Evolutionary conservation across 73 alveolate species (phyloP).

Genomic region (Paramecium caudatum): DNA sequence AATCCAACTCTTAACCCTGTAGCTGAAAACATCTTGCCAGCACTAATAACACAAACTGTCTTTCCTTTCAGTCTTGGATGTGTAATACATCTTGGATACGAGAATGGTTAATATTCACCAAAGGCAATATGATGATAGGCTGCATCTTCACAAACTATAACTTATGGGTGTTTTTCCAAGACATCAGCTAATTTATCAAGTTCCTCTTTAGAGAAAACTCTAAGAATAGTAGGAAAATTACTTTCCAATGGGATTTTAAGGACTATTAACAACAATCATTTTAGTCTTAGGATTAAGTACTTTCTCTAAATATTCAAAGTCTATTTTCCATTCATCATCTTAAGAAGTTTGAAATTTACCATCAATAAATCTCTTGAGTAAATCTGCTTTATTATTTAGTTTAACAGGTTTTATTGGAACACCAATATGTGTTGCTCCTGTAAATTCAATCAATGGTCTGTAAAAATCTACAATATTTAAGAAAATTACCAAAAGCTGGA

Average conservation of each 20-base stretch:
- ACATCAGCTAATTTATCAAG: slow-evolving; percentile 82
- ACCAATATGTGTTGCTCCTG: slow-evolving; percentile 65
- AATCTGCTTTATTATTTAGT: slow-evolving; percentile 18
- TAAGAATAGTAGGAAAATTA: neutral
- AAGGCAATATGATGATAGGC: slow-evolving; percentile 88
- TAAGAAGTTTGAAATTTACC: neutral
- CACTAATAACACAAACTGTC: slow-evolving; percentile 85
- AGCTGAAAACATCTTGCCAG: slow-evolving; percentile 90
- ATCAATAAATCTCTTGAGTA: slow-evolving; percentile 52
- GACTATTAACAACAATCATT: slow-evolving; percentile 84
- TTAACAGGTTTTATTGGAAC: slow-evolving; percentile 67
- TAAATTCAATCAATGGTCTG: slow-evolving; percentile 68
- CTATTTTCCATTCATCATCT: slow-evolving; percentile 79
- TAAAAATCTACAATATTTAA: slow-evolving; percentile 65
- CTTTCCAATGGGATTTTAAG: slow-evolving; percentile 95
- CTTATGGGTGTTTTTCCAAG: slow-evolving; percentile 83
- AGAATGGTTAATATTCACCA: slow-evolving; percentile 79
- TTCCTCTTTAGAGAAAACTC: slow-evolving; percentile 84
- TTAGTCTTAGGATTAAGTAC: slow-evolving; percentile 82
- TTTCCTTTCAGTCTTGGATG: slow-evolving; percentile 83
- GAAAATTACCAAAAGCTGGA: slow-evolving; percentile 74
- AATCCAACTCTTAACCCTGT: slow-evolving; percentile 95
- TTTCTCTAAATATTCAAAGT: slow-evolving; percentile 80
- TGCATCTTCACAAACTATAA: slow-evolving; percentile 87
- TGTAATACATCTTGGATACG: slow-evolving; percentile 79